Base-by-base conservation (phyloP, 2,329 filamentous ascomycete species). In the Colletotrichum phormii region DNA sequence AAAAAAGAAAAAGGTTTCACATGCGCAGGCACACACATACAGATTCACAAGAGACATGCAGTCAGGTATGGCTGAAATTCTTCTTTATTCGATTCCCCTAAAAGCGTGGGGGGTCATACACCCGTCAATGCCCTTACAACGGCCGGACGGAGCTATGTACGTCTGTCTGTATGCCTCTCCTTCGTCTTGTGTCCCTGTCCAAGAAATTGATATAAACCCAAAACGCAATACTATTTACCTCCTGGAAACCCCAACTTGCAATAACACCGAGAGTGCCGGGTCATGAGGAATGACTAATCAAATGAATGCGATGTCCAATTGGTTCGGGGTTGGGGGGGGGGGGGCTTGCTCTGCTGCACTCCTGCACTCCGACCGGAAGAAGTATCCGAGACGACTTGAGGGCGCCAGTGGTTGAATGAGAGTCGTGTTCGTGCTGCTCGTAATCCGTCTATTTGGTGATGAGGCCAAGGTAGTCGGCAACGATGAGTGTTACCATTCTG, bases 401-500 rank as follows among this genome's bases (percentile, higher is more conserved):
- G n/a, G n/a, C 42, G 26, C 24, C 46, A 24, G 4, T 37, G 42
- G 18, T 54, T 18, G 37, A 59, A 24, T 33, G 42, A 68, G 15
- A 8, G 13, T 57, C 29, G 18, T 26, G 31, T 22, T 24, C 33
- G 26, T 49, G 33, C 31, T 37, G 26, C 49, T 51, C 46, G 12
- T 35, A 15, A 4, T 31, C 12, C 31, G 3, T 62, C 33, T 82
- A 91, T 79, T 85, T 90, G 60, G 89, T 91, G 63, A 91, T 75
- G 81, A 82, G 91, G 66, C 89, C 89, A 57, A 91, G 85, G 77
- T 91, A 91, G 75, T 91, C 89, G 57, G 88, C 88, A 42, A 90
- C 89, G 71, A 91, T 89, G 72, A 91, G 80, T 1, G 89, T 91
- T 60, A 91, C 87, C 89, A 91, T 91, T 26, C 89, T 91, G 73